phyloP scores from a whole-genome alignment of 2,329 filamentous ascomycete species.

The Lachnellula willkommii region DNA sequence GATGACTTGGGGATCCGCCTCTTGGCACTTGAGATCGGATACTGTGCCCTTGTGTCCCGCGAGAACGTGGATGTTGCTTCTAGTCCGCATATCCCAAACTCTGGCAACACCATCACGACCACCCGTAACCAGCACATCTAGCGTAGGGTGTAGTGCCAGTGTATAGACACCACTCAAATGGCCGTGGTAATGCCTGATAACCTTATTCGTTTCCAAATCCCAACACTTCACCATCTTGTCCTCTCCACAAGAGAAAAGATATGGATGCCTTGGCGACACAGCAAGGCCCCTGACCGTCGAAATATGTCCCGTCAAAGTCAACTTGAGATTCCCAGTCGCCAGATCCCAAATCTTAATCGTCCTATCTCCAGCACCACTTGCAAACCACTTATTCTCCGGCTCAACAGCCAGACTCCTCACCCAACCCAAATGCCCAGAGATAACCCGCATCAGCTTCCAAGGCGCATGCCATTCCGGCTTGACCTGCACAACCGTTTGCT shows the following conservation, averaged over 20 bases:
- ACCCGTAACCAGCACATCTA: conserved; percentile 92
- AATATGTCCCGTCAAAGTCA: conserved; percentile 91
- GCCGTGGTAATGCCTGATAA: conserved; percentile 95
- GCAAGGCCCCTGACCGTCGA: conserved; percentile 88
- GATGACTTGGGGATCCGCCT: conserved; percentile 94
- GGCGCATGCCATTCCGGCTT: conserved; percentile 95
- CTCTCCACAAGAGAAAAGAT: conserved; percentile 95
- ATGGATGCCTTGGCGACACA: conserved; percentile 88
- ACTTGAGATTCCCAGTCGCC: conserved; percentile 73
- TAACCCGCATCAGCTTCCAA: conserved; percentile 97
- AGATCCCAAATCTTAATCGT: conserved; percentile 99
- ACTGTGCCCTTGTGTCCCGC: conserved; percentile 88
- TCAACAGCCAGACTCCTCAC: conserved; percentile 85
- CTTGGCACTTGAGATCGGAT: conserved; percentile 83
- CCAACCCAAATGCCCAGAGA: conserved; percentile 95
- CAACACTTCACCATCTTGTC: conserved; percentile 99
- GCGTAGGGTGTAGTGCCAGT: conserved; percentile 82
- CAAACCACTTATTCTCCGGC: conserved; percentile 96
- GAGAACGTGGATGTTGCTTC: conserved; percentile 92
- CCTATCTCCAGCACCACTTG: conserved; percentile 86
- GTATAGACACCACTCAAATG: conserved; percentile 96
- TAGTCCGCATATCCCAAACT: conserved; percentile 97
- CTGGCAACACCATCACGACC: conserved; percentile 90
- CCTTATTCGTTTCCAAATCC: conserved; percentile 99
- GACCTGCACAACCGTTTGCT: conserved; percentile 55